Evolutionary conservation across 1,284 basidiomycete species (phyloP), one percentile per base, ranked within the genome.

Genomic region (Ganoderma sinense): DNA sequence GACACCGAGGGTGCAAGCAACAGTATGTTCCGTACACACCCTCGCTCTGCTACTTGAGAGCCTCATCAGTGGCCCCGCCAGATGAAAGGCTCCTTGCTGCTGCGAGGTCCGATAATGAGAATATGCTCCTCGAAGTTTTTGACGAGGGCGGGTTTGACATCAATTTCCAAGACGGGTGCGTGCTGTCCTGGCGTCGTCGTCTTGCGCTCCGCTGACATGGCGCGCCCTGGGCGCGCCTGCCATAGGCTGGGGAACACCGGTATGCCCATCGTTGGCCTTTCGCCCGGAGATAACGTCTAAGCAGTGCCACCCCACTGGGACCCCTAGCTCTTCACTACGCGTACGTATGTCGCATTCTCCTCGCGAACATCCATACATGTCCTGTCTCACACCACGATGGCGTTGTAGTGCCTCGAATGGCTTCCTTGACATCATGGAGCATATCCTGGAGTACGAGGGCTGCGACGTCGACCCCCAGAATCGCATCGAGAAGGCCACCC

Each of bases 381-480:
- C n/a, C 69, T 70, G 65, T 45, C 41, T 43, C 20, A 39, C 41
- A 11, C 40, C n/a, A 33, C 39, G 33, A 10, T 39, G 39, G 39
- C 31, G 61, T 26, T 64, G 18, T 73, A 89, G 89, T 26, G 87
- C 85, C 0, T 81, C 83, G n/a, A 73, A 89, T 69, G 90, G 88
- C 55, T 90, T 89, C 36, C 86, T 86, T 0, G 85, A 86, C 36
- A 89, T 92, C 48, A 84, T 95, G 6, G 92, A 95, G 73, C 86
- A 91, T 71, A 89, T 96, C 70, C 86, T 96, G 40, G 88, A 88
- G 10, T 85, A 90, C 75, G 92, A 95, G 11, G 87, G 84, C 14
- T 96, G 95, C 80, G 94, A 97, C 77, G 94, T 97, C 65, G 95
- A 97, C 78, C 87, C 91, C 23, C 85, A 90, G 75, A 97, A 97